Evolutionary conservation across 441 rosid genomes (phyloP).

Genomic region (Aquilaria agallochum): DNA sequence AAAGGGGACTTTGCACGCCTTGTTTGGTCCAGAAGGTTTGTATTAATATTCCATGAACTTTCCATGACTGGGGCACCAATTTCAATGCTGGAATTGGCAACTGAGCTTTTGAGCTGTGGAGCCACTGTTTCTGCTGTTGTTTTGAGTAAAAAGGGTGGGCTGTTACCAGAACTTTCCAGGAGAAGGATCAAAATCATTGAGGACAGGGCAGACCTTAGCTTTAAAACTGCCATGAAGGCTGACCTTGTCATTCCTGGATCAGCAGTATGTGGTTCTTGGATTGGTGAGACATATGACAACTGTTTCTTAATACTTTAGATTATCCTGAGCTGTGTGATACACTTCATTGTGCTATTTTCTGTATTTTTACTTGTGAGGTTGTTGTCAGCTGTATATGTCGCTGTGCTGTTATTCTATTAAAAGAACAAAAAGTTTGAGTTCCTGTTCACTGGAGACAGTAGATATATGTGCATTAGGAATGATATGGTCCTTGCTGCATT

Average conservation of each 20-base stretch:
- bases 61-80: conserved; percentile 99
- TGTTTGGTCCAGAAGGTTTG: conserved; percentile 95
- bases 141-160: conserved; percentile 90
- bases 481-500: too few species aligned
- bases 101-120: conserved; percentile 97
- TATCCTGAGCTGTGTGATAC: too few species aligned
- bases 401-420: too few species aligned
- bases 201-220: conserved; percentile 86
- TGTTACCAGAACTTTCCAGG: conserved; percentile 78
- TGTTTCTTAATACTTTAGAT: conserved; percentile 1
- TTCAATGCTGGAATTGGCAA: conserved; percentile 95
- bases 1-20: conserved; percentile 85
- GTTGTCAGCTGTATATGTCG: too few species aligned
- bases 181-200: conserved; percentile 91
- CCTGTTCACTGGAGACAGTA: too few species aligned
- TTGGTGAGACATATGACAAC: conserved; percentile 47
- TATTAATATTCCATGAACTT: conserved; percentile 86
- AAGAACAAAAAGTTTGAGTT: too few species aligned
- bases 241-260: conserved; percentile 97
- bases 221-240: conserved; percentile 94
- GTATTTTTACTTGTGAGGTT: neutral
- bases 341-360: neutral
- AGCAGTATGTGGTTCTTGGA: conserved; percentile 97
- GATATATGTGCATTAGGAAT: too few species aligned
- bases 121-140: conserved; percentile 95